Base-by-base conservation (phyloP, 768 basidiomycete genomes). In the Tylopilus cervinicoccineus region DNA sequence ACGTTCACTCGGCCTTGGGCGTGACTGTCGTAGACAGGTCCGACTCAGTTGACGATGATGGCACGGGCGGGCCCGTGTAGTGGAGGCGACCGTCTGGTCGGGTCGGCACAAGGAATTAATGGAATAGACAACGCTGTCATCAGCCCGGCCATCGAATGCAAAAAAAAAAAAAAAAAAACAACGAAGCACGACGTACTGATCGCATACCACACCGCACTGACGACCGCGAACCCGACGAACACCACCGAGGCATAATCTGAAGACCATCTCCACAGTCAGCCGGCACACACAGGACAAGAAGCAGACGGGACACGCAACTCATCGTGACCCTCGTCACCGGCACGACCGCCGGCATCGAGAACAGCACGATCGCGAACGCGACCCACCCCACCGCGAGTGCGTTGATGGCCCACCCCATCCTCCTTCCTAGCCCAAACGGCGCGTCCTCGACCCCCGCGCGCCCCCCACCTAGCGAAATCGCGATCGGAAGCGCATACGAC, bases 221-320 rank as follows among this genome's bases (percentile, higher is more conserved):
- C 73, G 14, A 67, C 50, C 1, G 68, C 79, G 51, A 86, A 84
- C 4, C 79, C 83, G 33, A 81, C 77, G 49, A 84, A 84, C 14
- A 84, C 81, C 13, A 80, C 83, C 9, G 78, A 78, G 11, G 83
- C 83, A 51, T 83, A 83, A 65, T 86, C 83, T 84, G 5, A 14
- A 16, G 26, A 27, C 26, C 26, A 27, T 27, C 16, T 9, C n/a
- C n/a, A n/a, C n/a, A n/a, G n/a, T n/a, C n/a, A n/a, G n/a, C n/a
- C n/a, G n/a, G n/a, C 17, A 34, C 17, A 34, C 33, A 17, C 17
- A 5, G 5, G 16, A 5, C n/a, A n/a, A n/a, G n/a, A n/a, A n/a
- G n/a, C n/a, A 16, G 16, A 26, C n/a, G 4, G 17, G 3, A 4
- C 22, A 57, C 48, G 19, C 43, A 45, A 62, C 76, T 77, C 76